Evolutionary conservation across 306 rosid genomes (phyloP).

Genomic region (Dryas alaskensis): DNA sequence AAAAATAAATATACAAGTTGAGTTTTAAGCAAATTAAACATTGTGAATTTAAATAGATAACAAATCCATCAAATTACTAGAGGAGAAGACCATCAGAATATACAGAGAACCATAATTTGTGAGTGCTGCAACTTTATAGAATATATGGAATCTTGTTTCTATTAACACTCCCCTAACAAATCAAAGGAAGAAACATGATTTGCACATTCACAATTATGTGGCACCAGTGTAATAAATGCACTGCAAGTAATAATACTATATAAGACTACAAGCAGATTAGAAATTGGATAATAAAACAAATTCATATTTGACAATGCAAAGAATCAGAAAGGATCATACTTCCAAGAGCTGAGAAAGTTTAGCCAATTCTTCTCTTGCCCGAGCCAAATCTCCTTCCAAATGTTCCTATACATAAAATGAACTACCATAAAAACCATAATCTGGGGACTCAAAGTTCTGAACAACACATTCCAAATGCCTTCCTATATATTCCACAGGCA

Average conservation of each 20-base stretch:
- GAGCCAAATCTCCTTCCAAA: constrained; percentile 76
- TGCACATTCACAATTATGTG: neutral
- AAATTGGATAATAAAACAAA: neutral
- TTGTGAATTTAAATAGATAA: neutral
- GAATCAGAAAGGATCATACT: constrained; percentile 37
- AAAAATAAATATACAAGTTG: neutral
- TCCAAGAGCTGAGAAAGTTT: constrained; percentile 60
- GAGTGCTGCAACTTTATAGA: neutral
- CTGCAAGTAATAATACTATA: neutral
- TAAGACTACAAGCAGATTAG: neutral
- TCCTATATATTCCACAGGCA: neutral
- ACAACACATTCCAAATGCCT: constrained; percentile 22
- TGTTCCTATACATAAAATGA: constrained; percentile 49
- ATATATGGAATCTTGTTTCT: neutral
- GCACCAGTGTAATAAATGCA: constrained; percentile 11
- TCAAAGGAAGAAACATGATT: neutral
- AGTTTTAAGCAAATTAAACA: neutral
- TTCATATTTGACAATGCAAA: constrained; percentile 12
- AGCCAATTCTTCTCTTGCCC: constrained; percentile 67
- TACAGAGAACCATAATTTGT: neutral
- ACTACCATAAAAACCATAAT: neutral
- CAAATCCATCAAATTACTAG: neutral
- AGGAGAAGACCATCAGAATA: neutral
- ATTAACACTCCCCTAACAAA: neutral
- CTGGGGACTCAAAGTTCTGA: neutral